A percentile compares a stretch with the other conserved stretches of the same genome.
Evolutionary conservation across 768 basidiomycete species (phyloP).

Genomic region (Leccinum subgranulosum): DNA sequence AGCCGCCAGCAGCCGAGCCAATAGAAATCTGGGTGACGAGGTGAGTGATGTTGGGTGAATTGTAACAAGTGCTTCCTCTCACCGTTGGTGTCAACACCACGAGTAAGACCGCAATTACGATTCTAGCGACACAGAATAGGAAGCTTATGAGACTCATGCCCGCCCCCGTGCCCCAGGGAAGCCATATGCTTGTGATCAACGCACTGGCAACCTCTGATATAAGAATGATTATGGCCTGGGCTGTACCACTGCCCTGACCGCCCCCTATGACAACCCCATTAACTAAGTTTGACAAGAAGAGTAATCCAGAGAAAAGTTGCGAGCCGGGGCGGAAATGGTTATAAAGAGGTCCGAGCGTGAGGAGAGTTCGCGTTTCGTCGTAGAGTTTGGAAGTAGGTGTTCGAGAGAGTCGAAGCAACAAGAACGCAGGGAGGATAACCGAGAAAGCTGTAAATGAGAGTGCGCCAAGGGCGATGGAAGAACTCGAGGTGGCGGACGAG

Average conservation of each 20-base stretch:
- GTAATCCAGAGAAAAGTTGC: conserved; percentile 79
- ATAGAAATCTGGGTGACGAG: conserved; percentile 66
- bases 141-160: conserved; percentile 97
- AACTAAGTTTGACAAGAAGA: conserved; percentile 79
- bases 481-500: conserved; percentile 44
- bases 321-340: conserved; percentile 92
- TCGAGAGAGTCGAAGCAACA: conserved; percentile 74
- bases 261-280: conserved; percentile 86
- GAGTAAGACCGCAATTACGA: conserved; percentile 84
- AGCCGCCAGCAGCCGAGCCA: conserved; percentile 74
- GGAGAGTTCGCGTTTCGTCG: conserved; percentile 89
- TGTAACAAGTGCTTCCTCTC: conserved; percentile 29
- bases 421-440: conserved; percentile 67
- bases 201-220: conserved; percentile 86
- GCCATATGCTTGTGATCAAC: conserved; percentile 87
- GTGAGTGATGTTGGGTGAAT: conserved; percentile 10
- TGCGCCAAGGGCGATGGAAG: conserved; percentile 74
- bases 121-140: conserved; percentile 86
- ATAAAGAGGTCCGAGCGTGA: conserved; percentile 89
- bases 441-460: conserved; percentile 80
- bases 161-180: conserved; percentile 95
- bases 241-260: conserved; percentile 85
- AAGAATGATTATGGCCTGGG: conserved; percentile 87
- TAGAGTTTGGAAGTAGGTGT: conserved; percentile 90
- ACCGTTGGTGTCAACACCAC: conserved; percentile 90